These are phyloP conservation scores for Aphanomyces astaci DNA, from an alignment of 352 stramenopile genomes.

Conservation along the genomic window DNA sequence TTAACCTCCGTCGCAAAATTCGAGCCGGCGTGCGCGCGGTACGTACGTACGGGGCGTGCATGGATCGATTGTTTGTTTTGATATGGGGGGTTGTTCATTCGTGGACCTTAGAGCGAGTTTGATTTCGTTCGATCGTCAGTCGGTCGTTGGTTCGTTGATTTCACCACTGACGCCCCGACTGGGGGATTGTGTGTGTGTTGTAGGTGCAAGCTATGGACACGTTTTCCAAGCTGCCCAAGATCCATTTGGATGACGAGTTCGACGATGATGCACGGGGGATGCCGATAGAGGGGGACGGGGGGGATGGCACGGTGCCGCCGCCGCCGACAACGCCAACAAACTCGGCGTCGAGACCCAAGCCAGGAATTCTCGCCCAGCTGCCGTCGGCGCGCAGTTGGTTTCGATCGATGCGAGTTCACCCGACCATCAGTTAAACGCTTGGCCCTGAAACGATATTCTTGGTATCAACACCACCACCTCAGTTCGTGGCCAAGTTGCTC, in stretches of 20 bases:
- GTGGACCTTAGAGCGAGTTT: not conserved
- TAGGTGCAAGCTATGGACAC: not conserved
- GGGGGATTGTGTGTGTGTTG: too few species aligned
- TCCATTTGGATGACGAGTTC: not conserved
- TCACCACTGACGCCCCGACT: too few species aligned
- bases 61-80: not conserved
- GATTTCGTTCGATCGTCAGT: too few species aligned
- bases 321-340: not conserved
- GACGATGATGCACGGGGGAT: too few species aligned
- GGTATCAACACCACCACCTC: too few species aligned
- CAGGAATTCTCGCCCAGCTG: not conserved
- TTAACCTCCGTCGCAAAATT: slow-evolving; percentile 91
- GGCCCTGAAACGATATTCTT: too few species aligned
- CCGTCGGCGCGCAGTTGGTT: not conserved
- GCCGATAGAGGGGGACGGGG: too few species aligned
- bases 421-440: too few species aligned
- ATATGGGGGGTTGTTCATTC: not conserved
- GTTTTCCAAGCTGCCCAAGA: not conserved
- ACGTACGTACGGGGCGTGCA: not conserved
- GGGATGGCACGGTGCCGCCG: too few species aligned
- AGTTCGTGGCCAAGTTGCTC: too few species aligned
- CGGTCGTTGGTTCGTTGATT: too few species aligned
- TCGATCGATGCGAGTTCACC: not conserved
- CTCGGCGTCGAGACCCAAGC: not conserved
- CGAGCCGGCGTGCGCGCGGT: slow-evolving; percentile 87